A percentile compares a stretch with the other conserved stretches of the same genome.
Conservation (phyloP, 1,284 basidiomycete genomes). For the Trichosporon inkin region DNA sequence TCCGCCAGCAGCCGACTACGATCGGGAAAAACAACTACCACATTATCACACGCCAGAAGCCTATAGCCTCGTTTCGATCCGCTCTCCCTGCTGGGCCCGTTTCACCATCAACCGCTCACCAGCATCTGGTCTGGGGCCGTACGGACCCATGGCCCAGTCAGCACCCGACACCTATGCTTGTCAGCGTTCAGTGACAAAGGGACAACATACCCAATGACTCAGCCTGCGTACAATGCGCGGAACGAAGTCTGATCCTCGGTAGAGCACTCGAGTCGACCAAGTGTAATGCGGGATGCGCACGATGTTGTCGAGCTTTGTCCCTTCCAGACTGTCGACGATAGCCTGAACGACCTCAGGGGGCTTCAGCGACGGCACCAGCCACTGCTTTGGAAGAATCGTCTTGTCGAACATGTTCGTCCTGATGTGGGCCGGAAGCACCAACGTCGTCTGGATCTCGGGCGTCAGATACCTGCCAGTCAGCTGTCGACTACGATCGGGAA, state of each 20-base stretch:
- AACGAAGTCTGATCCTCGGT: slow-evolving; percentile 33
- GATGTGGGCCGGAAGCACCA: slow-evolving; percentile 71
- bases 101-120: slow-evolving; percentile 14
- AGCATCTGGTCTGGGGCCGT: slow-evolving; percentile 37
- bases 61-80: background rate
- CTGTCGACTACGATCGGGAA: background rate
- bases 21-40: too few species aligned
- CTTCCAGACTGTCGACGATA: slow-evolving; percentile 73
- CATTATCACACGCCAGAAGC: background rate
- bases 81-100: background rate
- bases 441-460: slow-evolving; percentile 71
- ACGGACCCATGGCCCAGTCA: slow-evolving; percentile 38
- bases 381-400: slow-evolving; percentile 55
- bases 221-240: slow-evolving; percentile 39
- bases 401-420: slow-evolving; percentile 68
- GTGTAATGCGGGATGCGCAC: slow-evolving; percentile 61
- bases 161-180: slow-evolving; percentile 32
- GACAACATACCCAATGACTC: slow-evolving; percentile 37
- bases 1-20: too few species aligned
- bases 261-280: slow-evolving; percentile 34
- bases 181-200: background rate
- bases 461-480: slow-evolving; percentile 59
- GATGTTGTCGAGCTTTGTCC: slow-evolving; percentile 62
- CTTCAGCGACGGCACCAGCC: slow-evolving; percentile 63
- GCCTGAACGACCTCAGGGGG: slow-evolving; percentile 71